Conservation (phyloP, 768 basidiomycete genomes). For the Chalciporus piperatus region DNA sequence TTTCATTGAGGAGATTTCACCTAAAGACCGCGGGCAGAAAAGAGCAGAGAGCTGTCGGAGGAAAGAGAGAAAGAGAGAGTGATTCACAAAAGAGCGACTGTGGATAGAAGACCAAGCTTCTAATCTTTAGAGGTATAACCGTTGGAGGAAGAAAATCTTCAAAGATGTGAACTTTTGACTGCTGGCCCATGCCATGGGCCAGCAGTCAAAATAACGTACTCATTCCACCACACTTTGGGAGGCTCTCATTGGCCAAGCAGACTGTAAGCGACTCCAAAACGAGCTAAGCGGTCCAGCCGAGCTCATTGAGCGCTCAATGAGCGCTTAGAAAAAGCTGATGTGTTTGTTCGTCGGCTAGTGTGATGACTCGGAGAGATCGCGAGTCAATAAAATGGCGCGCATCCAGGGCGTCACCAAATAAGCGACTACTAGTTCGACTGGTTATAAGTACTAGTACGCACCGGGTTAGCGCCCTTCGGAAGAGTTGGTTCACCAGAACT, state of each 20-base stretch:
- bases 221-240: too few relatives aligned
- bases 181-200: constrained; percentile 4
- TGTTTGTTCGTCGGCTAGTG: constrained; percentile 25
- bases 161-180: neutral
- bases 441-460: too few relatives aligned
- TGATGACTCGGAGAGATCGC: constrained; percentile 9
- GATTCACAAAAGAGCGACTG: constrained; percentile 21
- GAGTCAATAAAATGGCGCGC: neutral
- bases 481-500: too few relatives aligned
- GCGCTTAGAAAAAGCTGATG: too few relatives aligned
- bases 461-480: too few relatives aligned
- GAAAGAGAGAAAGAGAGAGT: neutral
- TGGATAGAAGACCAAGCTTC: constrained; percentile 9
- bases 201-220: constrained; percentile 2
- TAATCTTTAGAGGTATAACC: neutral
- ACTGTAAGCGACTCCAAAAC: too few relatives aligned
- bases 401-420: too few relatives aligned
- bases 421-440: too few relatives aligned
- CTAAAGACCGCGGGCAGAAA: neutral
- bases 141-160: neutral
- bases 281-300: too few relatives aligned
- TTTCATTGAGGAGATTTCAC: constrained; percentile 16
- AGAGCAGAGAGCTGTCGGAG: neutral
- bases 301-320: too few relatives aligned
- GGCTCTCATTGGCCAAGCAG: too few relatives aligned